Percentiles rank a stretch among this genome's conserved stretches.
These are phyloP conservation scores for Hortiboletus flavorubellus DNA, from an alignment of 768 basidiomycete species.

Conservation along the genomic window DNA sequence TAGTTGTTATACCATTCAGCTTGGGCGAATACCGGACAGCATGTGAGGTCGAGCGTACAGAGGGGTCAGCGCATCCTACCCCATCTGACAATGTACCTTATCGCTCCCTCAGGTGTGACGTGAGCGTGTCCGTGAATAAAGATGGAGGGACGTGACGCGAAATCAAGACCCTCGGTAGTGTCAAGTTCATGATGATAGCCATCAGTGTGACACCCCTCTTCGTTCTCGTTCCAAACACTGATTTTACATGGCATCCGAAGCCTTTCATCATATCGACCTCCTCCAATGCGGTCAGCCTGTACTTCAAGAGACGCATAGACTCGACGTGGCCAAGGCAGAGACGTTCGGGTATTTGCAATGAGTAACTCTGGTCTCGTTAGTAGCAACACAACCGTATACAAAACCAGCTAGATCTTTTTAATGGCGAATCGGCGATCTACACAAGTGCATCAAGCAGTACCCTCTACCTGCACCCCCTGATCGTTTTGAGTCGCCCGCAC, in stretches of 20 bases:
- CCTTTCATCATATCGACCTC: slow-evolving; percentile 72
- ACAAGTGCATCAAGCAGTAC: slow-evolving; percentile 13
- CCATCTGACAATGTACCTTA: slow-evolving; percentile 30
- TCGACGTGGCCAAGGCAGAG: slow-evolving; percentile 75
- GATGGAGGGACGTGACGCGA: slow-evolving; percentile 63
- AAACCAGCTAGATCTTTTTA: background rate
- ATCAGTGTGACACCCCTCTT: slow-evolving; percentile 56
- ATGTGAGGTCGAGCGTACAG: background rate
- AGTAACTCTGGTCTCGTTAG: too few relatives aligned
- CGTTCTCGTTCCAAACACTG: background rate
- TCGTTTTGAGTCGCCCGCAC: slow-evolving; percentile 23
- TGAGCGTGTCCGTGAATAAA: slow-evolving; percentile 88
- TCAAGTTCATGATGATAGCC: slow-evolving; percentile 74
- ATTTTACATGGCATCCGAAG: slow-evolving; percentile 50
- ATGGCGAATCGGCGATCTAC: too few relatives aligned
- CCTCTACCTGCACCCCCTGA: slow-evolving; percentile 23
- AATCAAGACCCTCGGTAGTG: slow-evolving; percentile 84
- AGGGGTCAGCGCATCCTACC: background rate
- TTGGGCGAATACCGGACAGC: background rate
- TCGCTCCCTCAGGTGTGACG: slow-evolving; percentile 94
- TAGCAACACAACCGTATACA: too few relatives aligned
- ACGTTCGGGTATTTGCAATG: slow-evolving; percentile 50
- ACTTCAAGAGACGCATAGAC: slow-evolving; percentile 85
- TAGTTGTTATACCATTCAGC: slow-evolving; percentile 31
- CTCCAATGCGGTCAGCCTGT: slow-evolving; percentile 45